Evolutionary conservation across 1,284 basidiomycete genomes (phyloP).

Genomic region (Tylopilus sp.): DNA sequence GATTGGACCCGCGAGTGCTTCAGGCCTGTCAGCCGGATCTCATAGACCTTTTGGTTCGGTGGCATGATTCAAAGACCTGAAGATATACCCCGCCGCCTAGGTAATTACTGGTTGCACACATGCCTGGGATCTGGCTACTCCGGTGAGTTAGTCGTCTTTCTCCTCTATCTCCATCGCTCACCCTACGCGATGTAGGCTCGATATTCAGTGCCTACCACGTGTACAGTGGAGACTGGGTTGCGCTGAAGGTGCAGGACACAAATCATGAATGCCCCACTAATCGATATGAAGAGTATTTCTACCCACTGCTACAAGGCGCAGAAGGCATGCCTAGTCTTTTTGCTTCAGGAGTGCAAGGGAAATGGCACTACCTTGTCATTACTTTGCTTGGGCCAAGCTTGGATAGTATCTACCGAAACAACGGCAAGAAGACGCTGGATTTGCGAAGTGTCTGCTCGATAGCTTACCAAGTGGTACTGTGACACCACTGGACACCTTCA

Average conservation of each 20-base stretch:
- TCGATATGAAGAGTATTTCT: conserved; percentile 61
- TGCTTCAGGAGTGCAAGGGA: conserved; percentile 54
- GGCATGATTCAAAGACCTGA: conserved; percentile 23
- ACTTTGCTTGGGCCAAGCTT: conserved; percentile 67
- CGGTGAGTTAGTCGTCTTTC: conserved; percentile 33
- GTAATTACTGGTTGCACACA: conserved; percentile 47
- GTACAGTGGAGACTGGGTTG: conserved; percentile 54
- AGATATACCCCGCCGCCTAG: conserved; percentile 39
- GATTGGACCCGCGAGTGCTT: not conserved
- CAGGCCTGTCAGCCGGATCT: not conserved
- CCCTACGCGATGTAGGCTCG: conserved; percentile 41
- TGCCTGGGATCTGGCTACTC: conserved; percentile 54
- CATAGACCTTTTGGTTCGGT: not conserved
- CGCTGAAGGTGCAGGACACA: conserved; percentile 64
- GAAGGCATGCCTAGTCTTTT: conserved; percentile 67
- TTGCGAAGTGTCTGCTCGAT: conserved; percentile 66
- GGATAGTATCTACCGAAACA: conserved; percentile 55
- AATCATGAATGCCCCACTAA: conserved; percentile 74
- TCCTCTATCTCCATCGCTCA: conserved; percentile 1
- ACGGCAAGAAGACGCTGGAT: conserved; percentile 57
- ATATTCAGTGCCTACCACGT: conserved; percentile 62
- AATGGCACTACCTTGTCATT: conserved; percentile 72
- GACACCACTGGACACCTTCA: conserved; percentile 19
- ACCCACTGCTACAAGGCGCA: conserved; percentile 69
- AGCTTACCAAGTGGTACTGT: conserved; percentile 65